A percentile compares a stretch with the other conserved stretches of the same genome.
Evolutionary conservation across 1,284 basidiomycete species (phyloP).

Genomic region (Microstroma glucosiphilum): DNA sequence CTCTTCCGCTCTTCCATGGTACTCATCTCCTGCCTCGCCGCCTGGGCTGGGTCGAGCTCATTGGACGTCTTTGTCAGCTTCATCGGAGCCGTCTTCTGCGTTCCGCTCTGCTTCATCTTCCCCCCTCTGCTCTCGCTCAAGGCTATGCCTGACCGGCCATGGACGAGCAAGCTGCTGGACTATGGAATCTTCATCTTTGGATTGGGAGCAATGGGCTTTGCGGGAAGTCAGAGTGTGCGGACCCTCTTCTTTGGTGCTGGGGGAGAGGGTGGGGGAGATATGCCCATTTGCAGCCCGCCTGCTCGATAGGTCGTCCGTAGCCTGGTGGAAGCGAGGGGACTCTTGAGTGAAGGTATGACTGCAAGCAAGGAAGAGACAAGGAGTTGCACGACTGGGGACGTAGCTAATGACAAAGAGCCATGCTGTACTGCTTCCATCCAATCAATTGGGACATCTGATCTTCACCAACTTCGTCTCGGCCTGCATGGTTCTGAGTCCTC

Average conservation of each 20-base stretch:
- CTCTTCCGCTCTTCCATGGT: conserved; percentile 74
- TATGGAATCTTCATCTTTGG: conserved; percentile 77
- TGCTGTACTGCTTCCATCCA: too few species aligned
- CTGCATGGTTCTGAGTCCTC: too few species aligned
- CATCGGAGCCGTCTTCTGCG: conserved; percentile 87
- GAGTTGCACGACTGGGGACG: too few species aligned
- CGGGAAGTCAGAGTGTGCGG: conserved; percentile 68
- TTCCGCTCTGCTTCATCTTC: conserved; percentile 86
- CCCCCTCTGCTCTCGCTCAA: conserved; percentile 89
- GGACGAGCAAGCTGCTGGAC: conserved; percentile 66
- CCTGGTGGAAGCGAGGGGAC: too few species aligned
- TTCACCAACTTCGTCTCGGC: too few species aligned
- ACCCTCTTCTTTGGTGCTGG: conserved; percentile 13
- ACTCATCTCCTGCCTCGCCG: conserved; percentile 66
- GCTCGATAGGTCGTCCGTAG: too few species aligned
- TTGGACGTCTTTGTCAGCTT: conserved; percentile 95
- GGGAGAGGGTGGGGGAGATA: conserved; percentile 6
- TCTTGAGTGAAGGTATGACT: too few species aligned
- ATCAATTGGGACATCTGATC: too few species aligned
- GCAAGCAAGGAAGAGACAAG: too few species aligned
- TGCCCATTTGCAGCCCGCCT: conserved; percentile 14
- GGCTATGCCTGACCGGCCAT: conserved; percentile 68
- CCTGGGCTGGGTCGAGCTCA: conserved; percentile 78
- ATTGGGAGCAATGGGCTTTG: conserved; percentile 71
- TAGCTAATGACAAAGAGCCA: too few species aligned